Evolutionary conservation across 805 yeast genomes (phyloP).

Genomic region (Kluyveromyces nonfermentans): DNA sequence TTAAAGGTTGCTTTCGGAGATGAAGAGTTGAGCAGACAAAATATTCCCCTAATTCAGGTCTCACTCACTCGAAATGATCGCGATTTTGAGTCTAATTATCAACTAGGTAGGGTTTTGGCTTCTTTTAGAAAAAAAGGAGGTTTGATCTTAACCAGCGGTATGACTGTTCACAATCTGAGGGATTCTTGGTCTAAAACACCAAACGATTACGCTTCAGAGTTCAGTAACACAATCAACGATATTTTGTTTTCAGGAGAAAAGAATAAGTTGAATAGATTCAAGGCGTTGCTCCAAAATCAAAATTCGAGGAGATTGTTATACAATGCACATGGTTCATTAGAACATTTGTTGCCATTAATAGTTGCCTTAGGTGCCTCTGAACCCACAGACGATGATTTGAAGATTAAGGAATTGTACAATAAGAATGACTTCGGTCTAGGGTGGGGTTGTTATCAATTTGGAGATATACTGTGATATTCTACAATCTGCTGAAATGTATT

Average conservation of each 20-base stretch:
- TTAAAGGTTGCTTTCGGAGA: conserved; percentile 52
- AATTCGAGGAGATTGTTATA: conserved; percentile 30
- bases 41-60: conserved; percentile 36
- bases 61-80: conserved; percentile 31
- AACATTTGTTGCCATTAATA: conserved; percentile 61
- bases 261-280: conserved; percentile 32
- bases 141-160: conserved; percentile 57
- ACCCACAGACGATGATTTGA: conserved; percentile 1
- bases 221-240: conserved; percentile 38
- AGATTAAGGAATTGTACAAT: conserved; percentile 39
- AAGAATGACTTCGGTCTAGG: conserved; percentile 42
- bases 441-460: conserved; percentile 60
- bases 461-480: conserved; percentile 11
- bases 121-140: conserved; percentile 45
- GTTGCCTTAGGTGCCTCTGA: conserved; percentile 49
- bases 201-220: conserved; percentile 42
- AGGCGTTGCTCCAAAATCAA: conserved; percentile 27
- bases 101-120: conserved; percentile 47
- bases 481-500: no score
- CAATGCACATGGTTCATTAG: conserved; percentile 66
- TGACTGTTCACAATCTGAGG: conserved; percentile 65
- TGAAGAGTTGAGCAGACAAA: conserved; percentile 19
- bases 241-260: conserved; percentile 27
- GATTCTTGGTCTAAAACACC: conserved; percentile 17
- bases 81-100: conserved; percentile 34